Evolutionary conservation across 2,329 filamentous ascomycete genomes (phyloP), one percentile per base, ranked within the genome.

Genomic region (Didymella sp.): DNA sequence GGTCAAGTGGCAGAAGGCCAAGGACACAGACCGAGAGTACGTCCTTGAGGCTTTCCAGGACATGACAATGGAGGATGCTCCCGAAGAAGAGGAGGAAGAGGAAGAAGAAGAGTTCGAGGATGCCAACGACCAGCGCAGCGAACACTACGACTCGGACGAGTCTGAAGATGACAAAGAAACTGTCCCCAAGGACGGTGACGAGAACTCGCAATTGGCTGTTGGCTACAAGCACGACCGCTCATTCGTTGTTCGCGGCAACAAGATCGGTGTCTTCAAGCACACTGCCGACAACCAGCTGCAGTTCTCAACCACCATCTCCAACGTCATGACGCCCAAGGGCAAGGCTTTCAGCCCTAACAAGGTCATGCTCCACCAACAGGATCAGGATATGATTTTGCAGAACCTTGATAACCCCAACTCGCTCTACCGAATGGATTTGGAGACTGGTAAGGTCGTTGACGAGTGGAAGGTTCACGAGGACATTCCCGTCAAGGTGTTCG

Each of bases 391-490:
- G 85, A 90, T 97, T 59, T 78, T 97, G 56, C 93, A 97, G 75
- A 93, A 96, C 67, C 82, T 76, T 24, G 79, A 88, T 48, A 89
- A 98, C 63, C 91, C 94, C 1, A 94, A 96, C 79, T 92, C 91
- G 48, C 84, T 99, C 1, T 99, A 93, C 76, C 91, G 91, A 42
- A 98, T 99, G 95, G 95, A 99, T 78, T 83, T 99, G 41, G 94
- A 99, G 76, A 96, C 96, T 67, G 95, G 95, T 65, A 98, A 97
- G 79, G 91, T 99, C 31, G 92, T 98, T 2, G 95, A 99, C 71
- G 95, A 99, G 77, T 99, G 95, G 95, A 96, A 96, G 68, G 85
- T 99, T 13, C 94, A 99, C 72, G 94, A 99, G 61, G 91, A 98
- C 73, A 97, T 99, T 52, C 89, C 91, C 0, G 91, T 98, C 59